phyloP scores from a whole-genome alignment of 495 filamentous ascomycete species.

The Penicillium ochrochloron region DNA sequence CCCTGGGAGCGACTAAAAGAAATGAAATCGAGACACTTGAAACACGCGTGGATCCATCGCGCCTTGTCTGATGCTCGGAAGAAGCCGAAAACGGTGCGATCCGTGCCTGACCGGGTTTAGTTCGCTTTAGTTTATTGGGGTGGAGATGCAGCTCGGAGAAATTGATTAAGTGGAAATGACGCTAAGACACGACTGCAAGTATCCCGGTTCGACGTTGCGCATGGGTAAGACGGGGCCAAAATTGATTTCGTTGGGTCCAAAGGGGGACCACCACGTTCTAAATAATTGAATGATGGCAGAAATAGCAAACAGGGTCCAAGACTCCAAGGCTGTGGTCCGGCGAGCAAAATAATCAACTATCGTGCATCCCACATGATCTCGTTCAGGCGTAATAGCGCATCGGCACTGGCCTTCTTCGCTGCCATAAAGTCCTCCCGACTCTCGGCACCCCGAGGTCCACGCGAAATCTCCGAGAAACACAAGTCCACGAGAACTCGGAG shows the following conservation, averaged over 20 bases:
- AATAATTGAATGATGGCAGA: constrained; percentile 3
- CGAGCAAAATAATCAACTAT: constrained; percentile 25
- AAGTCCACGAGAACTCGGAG: constrained; percentile 83
- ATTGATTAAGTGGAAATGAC: constrained; percentile 18
- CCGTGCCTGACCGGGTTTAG: constrained; percentile 23
- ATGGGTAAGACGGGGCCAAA: constrained; percentile 4
- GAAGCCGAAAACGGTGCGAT: constrained; percentile 20
- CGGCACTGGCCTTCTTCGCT: constrained; percentile 75
- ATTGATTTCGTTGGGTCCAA: not conserved
- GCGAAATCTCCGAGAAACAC: constrained; percentile 79
- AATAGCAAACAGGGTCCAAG: constrained; percentile 2
- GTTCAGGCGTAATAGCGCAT: constrained; percentile 73
- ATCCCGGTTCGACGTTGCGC: not conserved
- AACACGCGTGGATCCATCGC: constrained; percentile 36
- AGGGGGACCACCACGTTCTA: constrained; percentile 1
- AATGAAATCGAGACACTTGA: constrained; percentile 36
- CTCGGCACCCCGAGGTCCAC: constrained; percentile 57
- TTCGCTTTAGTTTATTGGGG: constrained; percentile 25
- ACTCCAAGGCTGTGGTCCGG: not conserved
- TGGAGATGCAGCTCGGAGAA: constrained; percentile 4
- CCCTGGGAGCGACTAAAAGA: constrained; percentile 19
- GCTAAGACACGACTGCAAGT: not conserved
- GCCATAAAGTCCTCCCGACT: constrained; percentile 74
- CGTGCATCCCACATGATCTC: constrained; percentile 76
- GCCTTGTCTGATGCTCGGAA: constrained; percentile 24